Conservation (phyloP, 306 rosid genomes). For the Oxytropis ochrocephala region DNA sequence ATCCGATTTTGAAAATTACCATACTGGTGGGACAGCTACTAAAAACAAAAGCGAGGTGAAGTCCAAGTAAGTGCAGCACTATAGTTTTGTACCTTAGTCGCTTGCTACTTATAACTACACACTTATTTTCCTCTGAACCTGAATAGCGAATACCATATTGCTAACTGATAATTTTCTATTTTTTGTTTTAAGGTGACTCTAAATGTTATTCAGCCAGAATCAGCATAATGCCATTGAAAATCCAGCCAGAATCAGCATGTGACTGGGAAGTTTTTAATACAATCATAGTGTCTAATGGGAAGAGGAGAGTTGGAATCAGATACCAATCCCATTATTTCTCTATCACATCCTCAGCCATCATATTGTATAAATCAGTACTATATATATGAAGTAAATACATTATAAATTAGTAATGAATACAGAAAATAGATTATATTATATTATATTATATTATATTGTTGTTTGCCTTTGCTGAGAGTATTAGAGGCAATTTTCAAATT, state of each 20-base stretch:
- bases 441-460: background rate
- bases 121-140: background rate
- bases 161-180: background rate
- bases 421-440: background rate
- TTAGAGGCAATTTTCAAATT: background rate
- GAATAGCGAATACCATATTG: background rate
- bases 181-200: slow-evolving; percentile 23
- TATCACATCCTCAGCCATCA: slow-evolving; percentile 11
- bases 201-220: background rate
- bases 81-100: background rate
- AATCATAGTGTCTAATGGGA: slow-evolving; percentile 12
- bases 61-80: slow-evolving; percentile 33
- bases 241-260: background rate
- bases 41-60: slow-evolving; percentile 15
- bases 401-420: slow-evolving; percentile 11
- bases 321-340: slow-evolving; percentile 8
- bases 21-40: slow-evolving; percentile 26
- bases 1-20: slow-evolving; percentile 33
- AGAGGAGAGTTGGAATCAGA: slow-evolving; percentile 13
- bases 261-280: slow-evolving; percentile 16
- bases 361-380: slow-evolving; percentile 20
- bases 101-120: background rate
- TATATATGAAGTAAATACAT: background rate
- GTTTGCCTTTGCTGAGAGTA: background rate
- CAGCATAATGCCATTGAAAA: slow-evolving; percentile 10